These are phyloP conservation scores for Spirogloea muscicola DNA, from an alignment of 139 green algal species.

Conservation along the genomic window DNA sequence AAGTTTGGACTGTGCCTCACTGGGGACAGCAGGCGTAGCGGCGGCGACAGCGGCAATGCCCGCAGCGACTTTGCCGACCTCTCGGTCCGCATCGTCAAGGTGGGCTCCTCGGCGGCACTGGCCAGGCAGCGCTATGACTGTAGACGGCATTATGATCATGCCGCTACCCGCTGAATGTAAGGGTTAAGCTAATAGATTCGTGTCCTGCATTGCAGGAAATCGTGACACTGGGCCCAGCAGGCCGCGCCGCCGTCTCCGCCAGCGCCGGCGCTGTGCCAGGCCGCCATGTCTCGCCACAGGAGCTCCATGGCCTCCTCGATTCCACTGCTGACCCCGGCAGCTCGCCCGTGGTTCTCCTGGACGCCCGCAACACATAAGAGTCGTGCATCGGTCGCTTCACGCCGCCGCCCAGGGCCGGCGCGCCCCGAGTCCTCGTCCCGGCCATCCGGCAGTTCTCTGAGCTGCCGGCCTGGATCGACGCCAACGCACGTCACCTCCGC, in stretches of 20 bases:
- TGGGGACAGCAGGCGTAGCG: too few species aligned
- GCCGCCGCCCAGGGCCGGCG: constrained; percentile 5
- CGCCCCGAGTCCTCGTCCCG: constrained; percentile 28
- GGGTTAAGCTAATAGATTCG: too few species aligned
- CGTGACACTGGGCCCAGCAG: constrained; percentile 52
- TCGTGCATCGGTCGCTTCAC: constrained; percentile 63
- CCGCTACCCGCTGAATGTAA: too few species aligned
- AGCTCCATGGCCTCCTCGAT: constrained; percentile 4
- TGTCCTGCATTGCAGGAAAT: constrained; percentile 58
- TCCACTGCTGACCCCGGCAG: too few species aligned
- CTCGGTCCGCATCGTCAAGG: constrained; percentile 39
- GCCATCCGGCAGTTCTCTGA: constrained; percentile 67
- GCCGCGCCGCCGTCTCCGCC: too few species aligned
- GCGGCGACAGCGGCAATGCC: too few species aligned
- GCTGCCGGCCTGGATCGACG: constrained; percentile 68
- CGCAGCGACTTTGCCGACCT: constrained; percentile 9
- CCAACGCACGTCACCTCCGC: constrained; percentile 1
- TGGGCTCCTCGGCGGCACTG: too few species aligned
- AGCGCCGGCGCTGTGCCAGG: too few species aligned
- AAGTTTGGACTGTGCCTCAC: constrained; percentile 42
- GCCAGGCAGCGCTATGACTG: too few species aligned
- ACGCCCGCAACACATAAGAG: constrained; percentile 75
- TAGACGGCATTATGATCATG: too few species aligned
- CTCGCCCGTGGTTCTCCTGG: constrained; percentile 62
- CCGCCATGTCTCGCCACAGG: not conserved